These are phyloP conservation scores for Boletus rufocinnamomeus DNA, from an alignment of 768 basidiomycete genomes.

Conservation along the genomic window DNA sequence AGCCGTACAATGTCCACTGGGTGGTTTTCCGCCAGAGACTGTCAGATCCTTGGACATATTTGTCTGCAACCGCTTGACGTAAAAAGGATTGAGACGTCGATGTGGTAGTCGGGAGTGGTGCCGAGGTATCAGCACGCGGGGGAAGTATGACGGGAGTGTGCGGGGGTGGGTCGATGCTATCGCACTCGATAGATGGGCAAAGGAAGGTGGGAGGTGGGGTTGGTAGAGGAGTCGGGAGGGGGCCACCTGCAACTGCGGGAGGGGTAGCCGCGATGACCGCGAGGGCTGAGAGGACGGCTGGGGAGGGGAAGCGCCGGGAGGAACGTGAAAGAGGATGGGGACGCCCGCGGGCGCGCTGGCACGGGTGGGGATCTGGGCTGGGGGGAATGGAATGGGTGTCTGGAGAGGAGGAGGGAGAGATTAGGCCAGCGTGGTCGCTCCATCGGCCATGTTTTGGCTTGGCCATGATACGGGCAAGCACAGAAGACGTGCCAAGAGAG, in stretches of 20 bases:
- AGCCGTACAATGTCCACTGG: constrained; percentile 67
- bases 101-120: constrained; percentile 10
- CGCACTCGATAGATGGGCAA: constrained; percentile 49
- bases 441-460: constrained; percentile 48
- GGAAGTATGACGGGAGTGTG: background rate
- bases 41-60: constrained; percentile 53
- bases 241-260: constrained; percentile 48
- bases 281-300: constrained; percentile 54
- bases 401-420: constrained; percentile 7
- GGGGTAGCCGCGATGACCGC: constrained; percentile 55
- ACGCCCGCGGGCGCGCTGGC: too few relatives aligned
- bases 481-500: constrained; percentile 40
- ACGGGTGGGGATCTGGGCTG: constrained; percentile 13
- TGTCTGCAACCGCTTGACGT: constrained; percentile 47
- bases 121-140: background rate
- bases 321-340: background rate
- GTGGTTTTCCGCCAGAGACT: constrained; percentile 58
- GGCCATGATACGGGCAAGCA: constrained; percentile 49
- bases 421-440: constrained; percentile 23
- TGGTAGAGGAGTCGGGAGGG: constrained; percentile 33
- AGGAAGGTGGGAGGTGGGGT: constrained; percentile 56
- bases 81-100: constrained; percentile 5
- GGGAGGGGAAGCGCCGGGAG: constrained; percentile 43
- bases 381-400: constrained; percentile 2
- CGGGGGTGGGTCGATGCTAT: constrained; percentile 2